Evolutionary conservation across 768 basidiomycete species (phyloP).

Genomic region (Leccinum fibrillosum): DNA sequence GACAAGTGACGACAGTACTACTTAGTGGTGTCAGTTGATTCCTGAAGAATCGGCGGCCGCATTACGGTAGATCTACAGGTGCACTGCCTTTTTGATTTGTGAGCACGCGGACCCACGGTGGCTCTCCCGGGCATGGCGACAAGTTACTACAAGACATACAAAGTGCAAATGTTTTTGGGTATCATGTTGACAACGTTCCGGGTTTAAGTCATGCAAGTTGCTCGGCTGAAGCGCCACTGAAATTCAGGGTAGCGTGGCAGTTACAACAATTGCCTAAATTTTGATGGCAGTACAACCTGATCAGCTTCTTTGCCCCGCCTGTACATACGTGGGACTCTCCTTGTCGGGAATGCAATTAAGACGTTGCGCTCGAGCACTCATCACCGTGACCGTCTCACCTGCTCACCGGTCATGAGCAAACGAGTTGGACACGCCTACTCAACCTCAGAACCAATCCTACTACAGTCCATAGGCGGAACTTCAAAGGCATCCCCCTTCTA

Average conservation of each 20-base stretch:
- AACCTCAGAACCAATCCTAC: constrained; percentile 28
- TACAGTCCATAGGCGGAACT: constrained; percentile 30
- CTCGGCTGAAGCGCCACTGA: constrained; percentile 10
- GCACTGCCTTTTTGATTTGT: constrained; percentile 18
- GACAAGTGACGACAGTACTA: not conserved
- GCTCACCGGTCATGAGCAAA: constrained; percentile 25
- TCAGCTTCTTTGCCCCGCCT: constrained; percentile 34
- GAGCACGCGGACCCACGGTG: constrained; percentile 4
- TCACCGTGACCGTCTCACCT: constrained; percentile 11
- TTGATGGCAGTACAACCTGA: constrained; percentile 30
- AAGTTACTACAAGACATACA: not conserved
- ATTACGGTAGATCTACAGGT: constrained; percentile 16
- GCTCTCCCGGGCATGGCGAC: constrained; percentile 1
- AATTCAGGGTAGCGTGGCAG: constrained; percentile 16
- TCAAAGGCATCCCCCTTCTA: constrained; percentile 34
- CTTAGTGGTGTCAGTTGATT: not conserved
- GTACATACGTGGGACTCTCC: constrained; percentile 37
- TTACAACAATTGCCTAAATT: constrained; percentile 22
- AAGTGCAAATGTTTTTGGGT: not conserved
- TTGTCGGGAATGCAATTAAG: constrained; percentile 30
- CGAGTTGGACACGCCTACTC: constrained; percentile 29
- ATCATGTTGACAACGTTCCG: not conserved
- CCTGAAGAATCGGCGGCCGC: not conserved
- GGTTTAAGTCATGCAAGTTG: not conserved
- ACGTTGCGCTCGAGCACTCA: constrained; percentile 20